Evolutionary conservation across 139 green algal species (phyloP).

Genomic region (Closterium sp.): DNA sequence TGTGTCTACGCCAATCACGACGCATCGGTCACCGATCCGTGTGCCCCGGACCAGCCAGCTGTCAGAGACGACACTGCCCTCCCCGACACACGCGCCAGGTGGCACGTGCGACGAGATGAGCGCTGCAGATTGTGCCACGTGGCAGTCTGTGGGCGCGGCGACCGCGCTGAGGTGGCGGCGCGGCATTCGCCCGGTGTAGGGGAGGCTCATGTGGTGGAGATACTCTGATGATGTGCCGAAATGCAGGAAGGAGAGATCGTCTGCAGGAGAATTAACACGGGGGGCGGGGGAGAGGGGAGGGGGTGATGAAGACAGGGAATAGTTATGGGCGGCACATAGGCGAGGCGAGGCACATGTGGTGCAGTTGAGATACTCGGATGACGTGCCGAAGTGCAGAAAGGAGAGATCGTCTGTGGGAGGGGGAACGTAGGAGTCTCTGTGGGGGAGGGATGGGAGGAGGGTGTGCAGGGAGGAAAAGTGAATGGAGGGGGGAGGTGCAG

Average conservation of each 20-base stretch:
- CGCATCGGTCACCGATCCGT: conserved; percentile 7
- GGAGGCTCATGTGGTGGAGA: not conserved
- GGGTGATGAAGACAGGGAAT: not conserved
- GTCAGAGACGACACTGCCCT: conserved; percentile 13
- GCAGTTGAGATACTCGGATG: not conserved
- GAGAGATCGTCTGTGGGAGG: not conserved
- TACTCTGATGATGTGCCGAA: not conserved
- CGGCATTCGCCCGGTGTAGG: conserved; percentile 4
- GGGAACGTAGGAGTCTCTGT: no score
- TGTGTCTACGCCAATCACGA: conserved; percentile 30
- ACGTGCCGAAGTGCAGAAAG: not conserved
- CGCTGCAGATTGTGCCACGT: conserved; percentile 27
- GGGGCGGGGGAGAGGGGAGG: no score
- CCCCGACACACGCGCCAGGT: conserved; percentile 7
- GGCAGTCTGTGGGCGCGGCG: conserved; percentile 8
- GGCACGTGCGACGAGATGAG: conserved; percentile 12
- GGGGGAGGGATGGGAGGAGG: no score
- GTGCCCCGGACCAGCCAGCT: not conserved
- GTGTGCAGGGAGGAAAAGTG: no score
- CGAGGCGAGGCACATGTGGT: not conserved
- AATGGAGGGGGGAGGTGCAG: no score
- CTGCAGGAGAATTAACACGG: not conserved
- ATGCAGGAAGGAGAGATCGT: conserved; percentile 9
- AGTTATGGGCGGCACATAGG: no score
- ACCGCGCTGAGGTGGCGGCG: conserved; percentile 38